Evolutionary conservation across 805 yeast species (phyloP).

Genomic region (Zygotorulaspora florentina): DNA sequence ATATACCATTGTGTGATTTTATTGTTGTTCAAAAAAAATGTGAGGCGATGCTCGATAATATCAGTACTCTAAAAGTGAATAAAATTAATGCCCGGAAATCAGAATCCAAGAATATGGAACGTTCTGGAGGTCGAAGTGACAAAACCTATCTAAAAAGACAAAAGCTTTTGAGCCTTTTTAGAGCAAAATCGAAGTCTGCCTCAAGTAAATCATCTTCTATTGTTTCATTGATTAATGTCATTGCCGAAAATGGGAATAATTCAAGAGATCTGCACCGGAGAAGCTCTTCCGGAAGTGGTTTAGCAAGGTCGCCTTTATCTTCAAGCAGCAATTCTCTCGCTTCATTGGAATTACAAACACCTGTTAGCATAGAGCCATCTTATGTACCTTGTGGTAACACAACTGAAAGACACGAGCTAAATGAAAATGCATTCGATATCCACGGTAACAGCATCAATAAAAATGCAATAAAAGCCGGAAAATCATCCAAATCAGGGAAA

Average conservation of each 20-base stretch:
- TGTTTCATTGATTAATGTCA: constrained; percentile 8
- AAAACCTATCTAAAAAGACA: background rate
- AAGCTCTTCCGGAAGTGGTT: constrained; percentile 5
- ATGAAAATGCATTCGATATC: background rate
- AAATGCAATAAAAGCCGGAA: constrained; percentile 8
- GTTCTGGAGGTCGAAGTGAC: background rate
- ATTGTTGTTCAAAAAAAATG: constrained; percentile 15
- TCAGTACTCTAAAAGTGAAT: constrained; percentile 10
- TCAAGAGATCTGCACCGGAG: constrained; percentile 1
- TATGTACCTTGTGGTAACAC: background rate
- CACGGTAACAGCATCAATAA: background rate
- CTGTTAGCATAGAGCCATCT: background rate
- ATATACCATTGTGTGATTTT: constrained; percentile 13
- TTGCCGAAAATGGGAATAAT: constrained; percentile 1
- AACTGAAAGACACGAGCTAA: background rate
- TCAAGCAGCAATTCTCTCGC: constrained; percentile 4
- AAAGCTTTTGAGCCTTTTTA: background rate
- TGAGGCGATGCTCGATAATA: constrained; percentile 13
- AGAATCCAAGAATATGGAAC: background rate
- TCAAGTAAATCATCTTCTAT: constrained; percentile 7
- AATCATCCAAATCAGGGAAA: constrained; percentile 17
- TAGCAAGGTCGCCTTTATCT: constrained; percentile 9
- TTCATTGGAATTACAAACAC: background rate
- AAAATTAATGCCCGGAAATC: constrained; percentile 6
- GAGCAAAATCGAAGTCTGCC: constrained; percentile 1